Conservation (phyloP, 1,284 basidiomycete species). For the Puccinia hordei region DNA sequence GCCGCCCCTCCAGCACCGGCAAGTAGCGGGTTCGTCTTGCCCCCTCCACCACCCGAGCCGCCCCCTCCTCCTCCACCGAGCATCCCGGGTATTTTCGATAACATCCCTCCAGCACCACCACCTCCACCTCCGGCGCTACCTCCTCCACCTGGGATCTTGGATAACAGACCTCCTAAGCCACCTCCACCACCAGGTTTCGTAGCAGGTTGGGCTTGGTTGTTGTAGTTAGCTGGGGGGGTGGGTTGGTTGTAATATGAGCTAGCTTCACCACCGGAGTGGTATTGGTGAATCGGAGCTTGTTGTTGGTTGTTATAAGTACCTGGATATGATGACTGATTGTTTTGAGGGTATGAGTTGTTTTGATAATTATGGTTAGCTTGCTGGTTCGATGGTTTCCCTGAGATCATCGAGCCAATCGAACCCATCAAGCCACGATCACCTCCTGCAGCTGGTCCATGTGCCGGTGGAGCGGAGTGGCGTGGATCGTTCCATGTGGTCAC, state of each 20-base stretch:
- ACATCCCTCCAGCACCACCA: neutral
- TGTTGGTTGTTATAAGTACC: neutral
- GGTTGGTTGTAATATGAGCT: constrained; percentile 21
- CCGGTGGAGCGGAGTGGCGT: neutral
- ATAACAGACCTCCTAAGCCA: constrained; percentile 10
- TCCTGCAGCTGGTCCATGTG: neutral
- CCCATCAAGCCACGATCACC: constrained; percentile 35
- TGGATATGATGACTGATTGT: neutral
- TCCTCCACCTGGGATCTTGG: constrained; percentile 37
- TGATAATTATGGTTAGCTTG: too few species aligned
- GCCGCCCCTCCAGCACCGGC: constrained; percentile 21
- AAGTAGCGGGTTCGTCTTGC: constrained; percentile 27
- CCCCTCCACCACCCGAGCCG: neutral
- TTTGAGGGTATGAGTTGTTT: too few species aligned
- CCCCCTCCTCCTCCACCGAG: constrained; percentile 14
- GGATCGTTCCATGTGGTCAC: constrained; percentile 36
- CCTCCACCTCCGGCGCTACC: neutral
- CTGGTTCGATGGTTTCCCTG: constrained; percentile 13
- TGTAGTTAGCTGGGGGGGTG: neutral
- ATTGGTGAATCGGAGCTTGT: neutral
- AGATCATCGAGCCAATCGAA: constrained; percentile 7
- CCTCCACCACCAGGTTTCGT: neutral
- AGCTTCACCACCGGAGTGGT: neutral
- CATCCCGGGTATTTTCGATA: constrained; percentile 25
- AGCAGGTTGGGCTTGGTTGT: neutral